Conservation (phyloP, 1,284 basidiomycete species). For the Boletus semigastroideus region DNA sequence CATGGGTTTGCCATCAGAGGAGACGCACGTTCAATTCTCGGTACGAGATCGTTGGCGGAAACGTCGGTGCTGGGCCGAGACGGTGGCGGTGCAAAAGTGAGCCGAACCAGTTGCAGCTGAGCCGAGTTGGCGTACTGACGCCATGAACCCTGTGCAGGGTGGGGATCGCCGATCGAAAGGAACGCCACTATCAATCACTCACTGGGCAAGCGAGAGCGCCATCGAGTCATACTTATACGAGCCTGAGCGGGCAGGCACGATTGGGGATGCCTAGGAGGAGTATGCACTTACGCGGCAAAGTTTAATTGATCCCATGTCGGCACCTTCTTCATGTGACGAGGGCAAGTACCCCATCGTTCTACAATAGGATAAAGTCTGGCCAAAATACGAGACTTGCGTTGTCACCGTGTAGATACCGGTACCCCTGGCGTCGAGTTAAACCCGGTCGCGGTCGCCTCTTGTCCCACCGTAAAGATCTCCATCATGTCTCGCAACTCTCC, state of each 20-base stretch:
- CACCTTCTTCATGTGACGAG: no score
- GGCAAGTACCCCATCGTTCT: no score
- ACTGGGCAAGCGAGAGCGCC: neutral
- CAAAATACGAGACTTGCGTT: neutral
- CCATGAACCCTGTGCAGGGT: neutral
- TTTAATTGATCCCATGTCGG: neutral
- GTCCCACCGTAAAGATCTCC: constrained; percentile 9
- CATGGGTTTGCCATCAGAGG: no score
- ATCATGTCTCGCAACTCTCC: constrained; percentile 17
- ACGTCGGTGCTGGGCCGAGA: no score
- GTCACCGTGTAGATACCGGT: constrained; percentile 27
- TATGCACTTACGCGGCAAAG: neutral
- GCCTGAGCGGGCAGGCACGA: neutral
- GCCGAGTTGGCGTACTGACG: neutral
- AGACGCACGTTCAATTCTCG: no score
- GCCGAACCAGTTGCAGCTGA: no score
- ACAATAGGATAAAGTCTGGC: no score
- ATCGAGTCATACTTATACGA: neutral
- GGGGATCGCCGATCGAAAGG: neutral
- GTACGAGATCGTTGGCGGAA: no score
- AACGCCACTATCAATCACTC: neutral
- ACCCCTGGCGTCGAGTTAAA: constrained; percentile 17
- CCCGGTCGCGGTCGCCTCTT: constrained; percentile 20
- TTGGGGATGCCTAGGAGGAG: no score
- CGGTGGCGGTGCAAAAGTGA: no score